These are phyloP conservation scores for Hura crepitans DNA, from an alignment of 441 rosid species.

Conservation along the genomic window DNA sequence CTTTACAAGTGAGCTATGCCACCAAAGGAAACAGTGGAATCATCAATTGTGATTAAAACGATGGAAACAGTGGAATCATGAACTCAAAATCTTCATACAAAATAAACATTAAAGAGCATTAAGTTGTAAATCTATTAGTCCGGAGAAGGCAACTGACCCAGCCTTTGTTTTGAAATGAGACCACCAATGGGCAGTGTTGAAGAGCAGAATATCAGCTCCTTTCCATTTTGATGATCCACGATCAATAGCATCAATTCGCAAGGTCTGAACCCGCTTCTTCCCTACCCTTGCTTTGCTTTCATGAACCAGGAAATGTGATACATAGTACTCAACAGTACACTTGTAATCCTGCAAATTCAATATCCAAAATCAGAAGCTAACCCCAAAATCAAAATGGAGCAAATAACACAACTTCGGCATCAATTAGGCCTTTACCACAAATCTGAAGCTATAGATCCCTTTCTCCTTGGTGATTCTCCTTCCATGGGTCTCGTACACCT, in stretches of 20 bases:
- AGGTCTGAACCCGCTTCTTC: conserved; percentile 57
- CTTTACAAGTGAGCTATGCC: background rate
- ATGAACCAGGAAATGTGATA: conserved; percentile 68
- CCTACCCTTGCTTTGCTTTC: conserved; percentile 80
- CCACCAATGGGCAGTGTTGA: conserved; percentile 99
- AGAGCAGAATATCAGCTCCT: conserved; percentile 80
- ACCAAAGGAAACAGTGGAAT: conserved; percentile 18
- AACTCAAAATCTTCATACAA: background rate
- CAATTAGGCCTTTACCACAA: conserved; percentile 46
- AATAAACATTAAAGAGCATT: background rate
- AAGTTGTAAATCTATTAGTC: background rate
- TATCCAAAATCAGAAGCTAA: conserved; percentile 15
- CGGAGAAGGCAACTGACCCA: conserved; percentile 50
- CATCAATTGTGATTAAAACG: conserved; percentile 24
- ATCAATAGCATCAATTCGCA: conserved; percentile 78
- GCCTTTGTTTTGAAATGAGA: conserved; percentile 86
- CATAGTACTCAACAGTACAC: conserved; percentile 82
- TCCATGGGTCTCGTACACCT: conserved; percentile 71
- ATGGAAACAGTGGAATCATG: conserved; percentile 19
- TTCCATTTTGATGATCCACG: conserved; percentile 85
- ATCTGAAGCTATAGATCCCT: conserved; percentile 82
- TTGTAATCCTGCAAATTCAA: conserved; percentile 57
- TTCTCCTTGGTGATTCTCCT: conserved; percentile 80
- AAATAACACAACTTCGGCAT: background rate
- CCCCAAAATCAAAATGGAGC: background rate